Conservation (phyloP, 78 protist genomes). For the Parvularia atlantis region DNA sequence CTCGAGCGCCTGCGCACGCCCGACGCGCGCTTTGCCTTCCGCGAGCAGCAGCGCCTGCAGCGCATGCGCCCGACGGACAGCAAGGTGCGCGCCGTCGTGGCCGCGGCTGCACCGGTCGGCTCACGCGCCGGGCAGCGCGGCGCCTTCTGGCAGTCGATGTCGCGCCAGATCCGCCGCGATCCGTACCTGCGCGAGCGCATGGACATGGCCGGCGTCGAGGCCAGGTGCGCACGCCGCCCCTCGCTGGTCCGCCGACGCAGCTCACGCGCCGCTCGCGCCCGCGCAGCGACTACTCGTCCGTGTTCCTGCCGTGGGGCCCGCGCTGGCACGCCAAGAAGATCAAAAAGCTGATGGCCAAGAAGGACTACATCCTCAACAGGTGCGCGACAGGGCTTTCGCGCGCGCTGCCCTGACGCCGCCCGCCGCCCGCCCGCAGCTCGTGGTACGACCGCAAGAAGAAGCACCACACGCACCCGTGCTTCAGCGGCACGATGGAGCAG, state of each 20-base stretch:
- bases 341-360: conserved; percentile 6
- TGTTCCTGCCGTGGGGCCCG: conserved; percentile 23
- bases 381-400: not conserved
- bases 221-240: too few species aligned
- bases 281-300: conserved; percentile 5
- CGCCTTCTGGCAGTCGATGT: too few species aligned
- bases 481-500: conserved; percentile 4
- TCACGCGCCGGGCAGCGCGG: too few species aligned
- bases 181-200: too few species aligned
- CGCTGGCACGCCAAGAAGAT: conserved; percentile 3
- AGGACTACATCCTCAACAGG: conserved; percentile 17
- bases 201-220: too few species aligned
- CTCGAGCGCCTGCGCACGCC: not conserved
- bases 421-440: not conserved
- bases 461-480: conserved; percentile 32
- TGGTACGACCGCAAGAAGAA: conserved; percentile 17
- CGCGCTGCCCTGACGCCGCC: not conserved
- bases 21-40: not conserved
- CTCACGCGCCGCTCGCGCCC: too few species aligned
- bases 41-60: not conserved
- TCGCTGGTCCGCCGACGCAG: too few species aligned
- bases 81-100: too few species aligned
- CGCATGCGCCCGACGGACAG: too few species aligned
- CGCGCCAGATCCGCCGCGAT: too few species aligned
- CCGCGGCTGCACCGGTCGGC: too few species aligned